A percentile compares a stretch with the other conserved stretches of the same genome.
phyloP scores from a whole-genome alignment of 257 asterid species.

The Parsonsia alboflavescens region DNA sequence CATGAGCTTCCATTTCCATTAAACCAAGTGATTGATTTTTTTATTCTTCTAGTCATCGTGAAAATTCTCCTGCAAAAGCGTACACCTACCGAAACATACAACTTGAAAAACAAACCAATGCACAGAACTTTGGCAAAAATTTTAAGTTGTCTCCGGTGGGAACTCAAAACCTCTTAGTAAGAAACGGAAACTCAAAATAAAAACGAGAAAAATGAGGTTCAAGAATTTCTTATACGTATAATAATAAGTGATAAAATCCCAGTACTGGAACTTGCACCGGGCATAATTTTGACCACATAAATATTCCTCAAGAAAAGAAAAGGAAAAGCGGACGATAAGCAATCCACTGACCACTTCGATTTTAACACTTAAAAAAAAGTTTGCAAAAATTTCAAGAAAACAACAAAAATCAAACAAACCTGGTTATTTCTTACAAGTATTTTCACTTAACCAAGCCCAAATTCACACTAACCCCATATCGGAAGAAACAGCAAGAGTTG shows the following conservation, averaged over 20 bases:
- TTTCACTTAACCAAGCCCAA: not conserved
- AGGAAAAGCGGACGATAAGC: not conserved
- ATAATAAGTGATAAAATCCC: conserved; percentile 1
- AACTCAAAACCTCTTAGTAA: not conserved
- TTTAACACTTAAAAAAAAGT: not conserved
- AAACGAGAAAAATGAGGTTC: not conserved
- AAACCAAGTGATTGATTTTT: not conserved
- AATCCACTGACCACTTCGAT: not conserved
- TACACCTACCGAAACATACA: conserved; percentile 18
- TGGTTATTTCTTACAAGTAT: not conserved
- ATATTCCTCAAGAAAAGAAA: not conserved
- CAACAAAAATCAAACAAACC: not conserved
- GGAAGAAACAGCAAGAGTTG: no score
- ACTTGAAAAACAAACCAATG: conserved; percentile 12
- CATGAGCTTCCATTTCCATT: not conserved
- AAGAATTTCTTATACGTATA: not conserved
- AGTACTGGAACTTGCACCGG: not conserved
- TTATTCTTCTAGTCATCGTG: conserved; percentile 1
- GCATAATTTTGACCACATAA: conserved; percentile 4
- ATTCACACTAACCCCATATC: not conserved
- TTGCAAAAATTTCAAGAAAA: not conserved
- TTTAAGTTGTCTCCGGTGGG: conserved; percentile 19
- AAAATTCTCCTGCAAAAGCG: not conserved
- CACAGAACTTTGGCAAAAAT: conserved; percentile 17
- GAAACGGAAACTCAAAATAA: not conserved